Percentiles rank a stretch among this genome's conserved stretches.
Conservation (phyloP, 2,329 filamentous ascomycete genomes). For the Sclerotinia minor region DNA sequence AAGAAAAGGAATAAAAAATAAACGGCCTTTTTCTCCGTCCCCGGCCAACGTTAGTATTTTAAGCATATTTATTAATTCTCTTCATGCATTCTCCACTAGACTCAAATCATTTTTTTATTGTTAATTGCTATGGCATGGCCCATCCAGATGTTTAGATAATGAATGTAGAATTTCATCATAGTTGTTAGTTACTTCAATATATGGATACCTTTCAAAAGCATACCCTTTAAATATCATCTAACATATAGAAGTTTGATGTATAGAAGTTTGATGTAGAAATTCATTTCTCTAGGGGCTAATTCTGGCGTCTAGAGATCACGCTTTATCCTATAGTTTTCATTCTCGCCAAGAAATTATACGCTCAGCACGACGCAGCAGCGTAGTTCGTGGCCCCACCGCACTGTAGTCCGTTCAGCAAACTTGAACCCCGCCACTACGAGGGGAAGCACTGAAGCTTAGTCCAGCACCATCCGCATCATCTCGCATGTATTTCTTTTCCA, state of each 20-base stretch:
- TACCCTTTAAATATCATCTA: background rate
- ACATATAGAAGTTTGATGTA: background rate
- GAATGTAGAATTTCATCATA: background rate
- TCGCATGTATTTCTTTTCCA: background rate
- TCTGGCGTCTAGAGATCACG: conserved; percentile 23
- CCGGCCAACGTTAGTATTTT: conserved; percentile 5
- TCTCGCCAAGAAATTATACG: conserved; percentile 25
- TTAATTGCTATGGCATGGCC: background rate
- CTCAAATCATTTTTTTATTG: background rate
- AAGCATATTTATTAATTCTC: background rate
- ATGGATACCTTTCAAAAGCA: background rate
- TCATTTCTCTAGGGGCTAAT: background rate
- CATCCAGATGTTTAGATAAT: background rate
- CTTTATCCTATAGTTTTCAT: conserved; percentile 9
- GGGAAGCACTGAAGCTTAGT: background rate
- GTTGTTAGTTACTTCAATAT: background rate
- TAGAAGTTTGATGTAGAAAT: background rate
- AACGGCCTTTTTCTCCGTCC: conserved; percentile 21
- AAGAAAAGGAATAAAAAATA: conserved; percentile 26
- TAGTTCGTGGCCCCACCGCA: conserved; percentile 9
- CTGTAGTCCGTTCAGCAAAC: conserved; percentile 2
- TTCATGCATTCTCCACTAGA: background rate
- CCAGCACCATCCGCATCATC: conserved; percentile 8
- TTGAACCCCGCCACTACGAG: conserved; percentile 2
- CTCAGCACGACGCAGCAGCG: conserved; percentile 25